Conservation (phyloP, 2,329 filamentous ascomycete genomes). For the Pyricularia sp. region DNA sequence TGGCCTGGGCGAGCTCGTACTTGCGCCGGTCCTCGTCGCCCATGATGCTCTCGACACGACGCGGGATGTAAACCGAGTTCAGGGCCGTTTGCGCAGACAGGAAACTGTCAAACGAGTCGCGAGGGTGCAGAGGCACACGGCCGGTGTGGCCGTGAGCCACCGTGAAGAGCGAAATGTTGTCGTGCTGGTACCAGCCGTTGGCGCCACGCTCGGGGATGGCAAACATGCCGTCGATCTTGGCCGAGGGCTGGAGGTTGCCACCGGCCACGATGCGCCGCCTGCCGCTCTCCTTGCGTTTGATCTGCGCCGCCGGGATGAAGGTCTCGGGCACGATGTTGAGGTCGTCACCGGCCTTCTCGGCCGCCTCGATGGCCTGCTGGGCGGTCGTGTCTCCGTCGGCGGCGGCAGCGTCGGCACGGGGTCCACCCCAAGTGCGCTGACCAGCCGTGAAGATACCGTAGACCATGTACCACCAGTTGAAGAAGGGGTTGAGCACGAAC, state of each 20-base stretch:
- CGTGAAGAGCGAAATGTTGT: slow-evolving; percentile 45
- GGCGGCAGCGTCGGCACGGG: slow-evolving; percentile 73
- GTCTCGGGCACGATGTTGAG: slow-evolving; percentile 82
- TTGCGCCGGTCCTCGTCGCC: slow-evolving; percentile 63
- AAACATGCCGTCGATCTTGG: slow-evolving; percentile 67
- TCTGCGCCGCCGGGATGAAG: slow-evolving; percentile 49
- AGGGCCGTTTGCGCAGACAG: slow-evolving; percentile 41
- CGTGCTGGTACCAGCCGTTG: slow-evolving; percentile 56
- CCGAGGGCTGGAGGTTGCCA: slow-evolving; percentile 53
- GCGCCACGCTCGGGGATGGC: slow-evolving; percentile 54
- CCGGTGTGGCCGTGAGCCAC: slow-evolving; percentile 32
- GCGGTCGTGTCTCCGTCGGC: slow-evolving; percentile 66
- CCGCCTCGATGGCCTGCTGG: slow-evolving; percentile 71
- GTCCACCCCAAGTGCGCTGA: slow-evolving; percentile 90
- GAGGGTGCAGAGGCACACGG: slow-evolving; percentile 35
- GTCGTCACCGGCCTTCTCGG: slow-evolving; percentile 69
- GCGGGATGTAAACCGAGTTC: slow-evolving; percentile 52
- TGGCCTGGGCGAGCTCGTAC: slow-evolving; percentile 55
- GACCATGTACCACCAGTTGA: slow-evolving; percentile 98
- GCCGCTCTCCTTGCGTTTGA: slow-evolving; percentile 17
- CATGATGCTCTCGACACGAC: slow-evolving; percentile 63
- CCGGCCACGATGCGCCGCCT: slow-evolving; percentile 23
- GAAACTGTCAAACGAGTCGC: slow-evolving; percentile 55
- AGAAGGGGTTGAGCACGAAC: slow-evolving; percentile 90
- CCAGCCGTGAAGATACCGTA: slow-evolving; percentile 93